Conservation (phyloP, 2,329 filamentous ascomycete genomes). For the Penicillium sp. region DNA sequence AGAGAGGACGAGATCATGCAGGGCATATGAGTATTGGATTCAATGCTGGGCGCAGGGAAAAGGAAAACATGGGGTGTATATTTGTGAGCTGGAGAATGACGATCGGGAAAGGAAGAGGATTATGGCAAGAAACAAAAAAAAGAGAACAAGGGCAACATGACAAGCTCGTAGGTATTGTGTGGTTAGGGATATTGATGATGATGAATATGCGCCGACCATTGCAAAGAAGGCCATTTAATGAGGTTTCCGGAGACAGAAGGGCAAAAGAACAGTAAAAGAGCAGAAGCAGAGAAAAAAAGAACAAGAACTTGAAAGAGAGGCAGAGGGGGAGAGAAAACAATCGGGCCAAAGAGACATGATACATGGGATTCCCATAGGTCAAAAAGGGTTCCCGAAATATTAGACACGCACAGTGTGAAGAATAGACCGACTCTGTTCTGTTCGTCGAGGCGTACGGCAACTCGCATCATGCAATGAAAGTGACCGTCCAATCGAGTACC, state of each 20-base stretch:
- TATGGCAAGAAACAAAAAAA: not conserved
- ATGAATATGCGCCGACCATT: slow-evolving; percentile 31
- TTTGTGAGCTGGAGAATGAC: slow-evolving; percentile 21
- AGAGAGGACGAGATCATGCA: slow-evolving; percentile 25
- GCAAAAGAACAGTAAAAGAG: slow-evolving; percentile 2
- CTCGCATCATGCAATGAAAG: not conserved
- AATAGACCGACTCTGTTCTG: slow-evolving; percentile 3
- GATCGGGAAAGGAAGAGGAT: not conserved
- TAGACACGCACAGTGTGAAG: slow-evolving; percentile 21
- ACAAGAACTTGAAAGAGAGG: slow-evolving; percentile 7
- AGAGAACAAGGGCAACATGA: slow-evolving; percentile 4
- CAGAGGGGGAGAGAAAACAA: slow-evolving; percentile 5
- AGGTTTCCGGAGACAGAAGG: slow-evolving; percentile 24
- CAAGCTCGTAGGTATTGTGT: slow-evolving; percentile 6
- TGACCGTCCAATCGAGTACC: not conserved
- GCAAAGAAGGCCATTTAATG: slow-evolving; percentile 28
- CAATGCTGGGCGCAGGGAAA: not conserved
- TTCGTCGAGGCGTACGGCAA: not conserved
- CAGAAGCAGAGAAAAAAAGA: slow-evolving; percentile 12
- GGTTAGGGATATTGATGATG: slow-evolving; percentile 22
- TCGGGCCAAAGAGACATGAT: slow-evolving; percentile 33
- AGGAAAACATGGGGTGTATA: slow-evolving; percentile 28
- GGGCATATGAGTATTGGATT: slow-evolving; percentile 13
- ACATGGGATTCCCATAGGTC: slow-evolving; percentile 27
- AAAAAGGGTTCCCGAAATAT: slow-evolving; percentile 25